Evolutionary conservation across 2,329 filamentous ascomycete genomes (phyloP).

Genomic region (Aspergillus tamarii): DNA sequence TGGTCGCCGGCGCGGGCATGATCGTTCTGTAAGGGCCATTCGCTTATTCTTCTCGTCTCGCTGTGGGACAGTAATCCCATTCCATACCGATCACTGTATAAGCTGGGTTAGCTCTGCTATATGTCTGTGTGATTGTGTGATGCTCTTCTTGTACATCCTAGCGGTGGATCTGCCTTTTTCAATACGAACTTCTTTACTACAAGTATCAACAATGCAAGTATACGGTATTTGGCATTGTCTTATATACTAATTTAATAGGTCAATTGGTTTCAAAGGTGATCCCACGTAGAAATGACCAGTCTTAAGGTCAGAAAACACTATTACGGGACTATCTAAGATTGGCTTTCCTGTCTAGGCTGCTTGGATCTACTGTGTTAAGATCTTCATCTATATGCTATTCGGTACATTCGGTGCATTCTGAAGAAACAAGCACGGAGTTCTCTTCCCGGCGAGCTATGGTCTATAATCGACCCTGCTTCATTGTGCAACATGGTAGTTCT

Average conservation of each 20-base stretch:
- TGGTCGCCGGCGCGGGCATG: constrained; percentile 46
- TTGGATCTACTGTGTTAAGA: too few relatives aligned
- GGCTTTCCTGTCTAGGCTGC: too few relatives aligned
- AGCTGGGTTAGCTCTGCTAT: background rate
- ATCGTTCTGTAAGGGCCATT: constrained; percentile 42
- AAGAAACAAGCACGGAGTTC: too few relatives aligned
- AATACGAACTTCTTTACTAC: background rate
- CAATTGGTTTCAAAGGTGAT: background rate
- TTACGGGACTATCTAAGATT: too few relatives aligned
- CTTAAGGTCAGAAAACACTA: background rate
- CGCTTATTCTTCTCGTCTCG: background rate
- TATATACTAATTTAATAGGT: background rate
- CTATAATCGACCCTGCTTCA: too few relatives aligned
- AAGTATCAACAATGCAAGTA: background rate
- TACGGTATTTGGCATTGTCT: background rate
- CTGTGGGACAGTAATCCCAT: background rate
- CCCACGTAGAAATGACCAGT: too few relatives aligned
- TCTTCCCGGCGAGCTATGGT: too few relatives aligned
- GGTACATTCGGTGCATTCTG: too few relatives aligned
- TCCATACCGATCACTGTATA: background rate
- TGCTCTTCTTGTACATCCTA: background rate
- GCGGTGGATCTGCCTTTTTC: background rate
- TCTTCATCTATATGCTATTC: too few relatives aligned
- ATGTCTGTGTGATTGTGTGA: background rate
- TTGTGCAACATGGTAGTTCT: too few relatives aligned